Evolutionary conservation across 495 filamentous ascomycete genomes (phyloP), one percentile per base, ranked within the genome.

Genomic region (Niebla homalea): DNA sequence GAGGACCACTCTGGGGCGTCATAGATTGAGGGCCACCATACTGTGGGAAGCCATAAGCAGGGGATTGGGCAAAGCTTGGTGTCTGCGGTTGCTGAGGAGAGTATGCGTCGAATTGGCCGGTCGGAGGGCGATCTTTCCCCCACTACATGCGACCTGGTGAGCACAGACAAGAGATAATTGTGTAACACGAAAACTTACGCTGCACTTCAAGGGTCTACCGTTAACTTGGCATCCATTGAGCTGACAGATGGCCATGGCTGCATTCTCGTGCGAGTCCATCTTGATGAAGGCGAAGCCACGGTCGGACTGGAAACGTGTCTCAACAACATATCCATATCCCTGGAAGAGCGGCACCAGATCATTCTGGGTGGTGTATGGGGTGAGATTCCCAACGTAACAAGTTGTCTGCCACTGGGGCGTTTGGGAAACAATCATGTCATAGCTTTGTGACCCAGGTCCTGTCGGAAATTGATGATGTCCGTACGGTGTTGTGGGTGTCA

Each of bases 341-440:
- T 93, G 87, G 74, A 99, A 99, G 39, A 99, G 74, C 2, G 92
- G 92, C 16, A 97, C 84, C 11, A 99, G 75, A 59, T 99, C 92
- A 58, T 86, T 87, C 64, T 94, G 89, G 19, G 89, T 88, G 2
- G 92, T 99, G 72, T 99, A 99, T 2, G 92, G 93, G 5, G 92
- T 99, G 50, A 99, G 67, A 62, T 99, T 99, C 38, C 92, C 92
- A 40, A 99, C 92, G 59, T 99, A 99, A 73, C 87, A 92, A 29
- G 92, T 99, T 4, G 93, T 97, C 73, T 97, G 93, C 93, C 93
- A 97, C 58, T 84, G 80, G 11, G 92, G 92, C n/a, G 92, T 97
- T 72, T 99, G 92, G 63, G 78, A 78, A 35, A 93, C 84, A 56
- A 99, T 85, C 89, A 96, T 96, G 48, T 99, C 92, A 66, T 89